Evolutionary conservation across 257 asterid species (phyloP).

Genomic region (Echites panduratus): DNA sequence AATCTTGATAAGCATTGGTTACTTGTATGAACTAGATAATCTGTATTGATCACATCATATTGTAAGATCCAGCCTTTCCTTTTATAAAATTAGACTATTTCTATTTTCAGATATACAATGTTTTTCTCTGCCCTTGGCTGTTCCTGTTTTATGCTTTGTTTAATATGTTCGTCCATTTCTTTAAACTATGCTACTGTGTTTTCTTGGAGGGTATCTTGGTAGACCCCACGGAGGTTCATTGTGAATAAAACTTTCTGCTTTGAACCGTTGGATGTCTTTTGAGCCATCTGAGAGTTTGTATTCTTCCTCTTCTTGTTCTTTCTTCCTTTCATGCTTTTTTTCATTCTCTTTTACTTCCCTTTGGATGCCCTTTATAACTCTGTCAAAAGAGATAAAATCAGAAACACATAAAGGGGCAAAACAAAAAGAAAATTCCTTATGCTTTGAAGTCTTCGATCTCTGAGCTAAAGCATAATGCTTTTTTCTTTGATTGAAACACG

Average conservation of each 20-base stretch:
- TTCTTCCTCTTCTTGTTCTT: constrained; percentile 15
- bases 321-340: constrained; percentile 19
- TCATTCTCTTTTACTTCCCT: constrained; percentile 25
- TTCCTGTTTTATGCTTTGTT: neutral
- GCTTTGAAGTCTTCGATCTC: constrained; percentile 39
- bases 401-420: constrained; percentile 21
- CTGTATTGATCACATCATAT: neutral
- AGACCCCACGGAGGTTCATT: neutral
- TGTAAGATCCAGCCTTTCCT: neutral
- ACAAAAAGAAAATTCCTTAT: constrained; percentile 34
- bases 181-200: neutral
- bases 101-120: neutral
- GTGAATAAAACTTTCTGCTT: constrained; percentile 2
- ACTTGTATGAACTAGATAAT: neutral
- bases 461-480: constrained; percentile 46
- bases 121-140: neutral
- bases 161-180: neutral
- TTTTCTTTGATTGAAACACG: constrained; percentile 30
- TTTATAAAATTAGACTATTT: neutral
- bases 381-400: constrained; percentile 11
- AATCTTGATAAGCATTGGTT: neutral
- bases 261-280: constrained; percentile 11
- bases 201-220: constrained; percentile 2
- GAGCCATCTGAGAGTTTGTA: neutral
- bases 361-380: constrained; percentile 27